These are phyloP conservation scores for Aspergillus calidoustus DNA, from an alignment of 2,329 filamentous ascomycete species.

Conservation along the genomic window DNA sequence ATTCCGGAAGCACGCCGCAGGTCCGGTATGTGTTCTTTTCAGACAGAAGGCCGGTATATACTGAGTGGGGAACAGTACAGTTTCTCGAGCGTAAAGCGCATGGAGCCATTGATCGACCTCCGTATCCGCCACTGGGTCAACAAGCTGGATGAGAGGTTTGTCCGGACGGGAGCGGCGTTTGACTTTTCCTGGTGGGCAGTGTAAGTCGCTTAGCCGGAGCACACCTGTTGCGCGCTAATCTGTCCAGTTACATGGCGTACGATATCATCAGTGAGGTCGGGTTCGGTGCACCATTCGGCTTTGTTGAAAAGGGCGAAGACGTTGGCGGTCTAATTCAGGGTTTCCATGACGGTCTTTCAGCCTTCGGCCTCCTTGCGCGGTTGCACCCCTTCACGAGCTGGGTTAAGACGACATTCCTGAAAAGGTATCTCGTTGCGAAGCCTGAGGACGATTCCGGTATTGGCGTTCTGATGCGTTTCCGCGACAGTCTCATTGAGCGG, in stretches of 20 bases:
- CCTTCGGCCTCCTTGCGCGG: constrained; percentile 58
- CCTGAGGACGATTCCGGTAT: constrained; percentile 60
- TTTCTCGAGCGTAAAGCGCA: constrained; percentile 62
- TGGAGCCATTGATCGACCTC: constrained; percentile 61
- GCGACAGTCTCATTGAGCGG: constrained; percentile 57
- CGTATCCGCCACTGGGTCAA: constrained; percentile 57
- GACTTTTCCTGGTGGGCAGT: constrained; percentile 63
- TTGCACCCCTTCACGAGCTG: constrained; percentile 60
- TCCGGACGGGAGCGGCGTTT: constrained; percentile 49
- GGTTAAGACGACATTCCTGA: constrained; percentile 58
- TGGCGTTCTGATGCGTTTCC: constrained; percentile 61
- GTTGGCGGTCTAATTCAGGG: constrained; percentile 59
- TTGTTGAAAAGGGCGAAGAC: constrained; percentile 58
- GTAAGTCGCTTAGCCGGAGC: constrained; percentile 28
- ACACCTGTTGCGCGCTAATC: not conserved
- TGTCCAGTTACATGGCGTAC: constrained; percentile 56
- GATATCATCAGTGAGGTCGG: constrained; percentile 62
- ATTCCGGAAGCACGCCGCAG: constrained; percentile 60
- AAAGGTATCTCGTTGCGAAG: constrained; percentile 58
- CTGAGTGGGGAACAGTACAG: constrained; percentile 47
- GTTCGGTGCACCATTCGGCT: constrained; percentile 62
- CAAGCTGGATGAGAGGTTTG: constrained; percentile 55
- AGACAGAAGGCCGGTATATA: not conserved
- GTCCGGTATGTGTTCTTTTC: constrained; percentile 40
- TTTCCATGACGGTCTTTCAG: constrained; percentile 57